Conservation (phyloP, 768 basidiomycete genomes). For the Russula sp. region DNA sequence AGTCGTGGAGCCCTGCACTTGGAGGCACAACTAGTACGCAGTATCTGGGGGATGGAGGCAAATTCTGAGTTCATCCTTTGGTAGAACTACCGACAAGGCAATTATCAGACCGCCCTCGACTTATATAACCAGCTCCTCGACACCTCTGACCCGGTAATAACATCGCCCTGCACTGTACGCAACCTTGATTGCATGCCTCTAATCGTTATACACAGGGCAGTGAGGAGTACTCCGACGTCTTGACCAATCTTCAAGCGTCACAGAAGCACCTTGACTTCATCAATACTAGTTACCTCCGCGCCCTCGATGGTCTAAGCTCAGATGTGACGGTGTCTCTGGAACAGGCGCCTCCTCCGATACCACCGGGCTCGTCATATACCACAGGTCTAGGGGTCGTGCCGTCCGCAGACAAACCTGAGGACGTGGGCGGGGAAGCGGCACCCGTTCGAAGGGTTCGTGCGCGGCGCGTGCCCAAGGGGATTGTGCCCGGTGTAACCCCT, state of each 20-base stretch:
- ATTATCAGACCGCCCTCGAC: conserved; percentile 65
- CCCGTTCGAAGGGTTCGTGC: conserved; percentile 43
- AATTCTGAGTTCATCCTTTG: conserved; percentile 19
- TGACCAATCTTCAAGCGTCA: conserved; percentile 77
- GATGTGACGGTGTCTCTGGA: conserved; percentile 49
- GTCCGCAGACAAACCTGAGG: conserved; percentile 27
- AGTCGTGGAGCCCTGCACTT: conserved; percentile 68
- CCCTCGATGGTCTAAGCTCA: conserved; percentile 53
- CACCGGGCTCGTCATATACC: conserved; percentile 29
- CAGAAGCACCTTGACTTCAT: conserved; percentile 82
- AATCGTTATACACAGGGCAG: conserved; percentile 47
- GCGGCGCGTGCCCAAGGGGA: conserved; percentile 67
- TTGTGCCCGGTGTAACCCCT: conserved; percentile 71
- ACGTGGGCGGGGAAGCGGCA: conserved; percentile 28
- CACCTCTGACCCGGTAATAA: conserved; percentile 60
- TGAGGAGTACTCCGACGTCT: conserved; percentile 82
- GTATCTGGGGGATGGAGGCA: background rate
- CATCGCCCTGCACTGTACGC: conserved; percentile 26
- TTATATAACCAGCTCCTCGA: conserved; percentile 79
- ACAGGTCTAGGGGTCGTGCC: conserved; percentile 27
- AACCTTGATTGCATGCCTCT: conserved; percentile 1
- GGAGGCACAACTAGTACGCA: conserved; percentile 79
- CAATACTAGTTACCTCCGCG: conserved; percentile 55
- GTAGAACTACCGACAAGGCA: conserved; percentile 72
- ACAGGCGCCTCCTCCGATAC: conserved; percentile 51